These are phyloP conservation scores for Mollisiaceae sp. DNA, from an alignment of 2,329 filamentous ascomycete species.

Conservation along the genomic window DNA sequence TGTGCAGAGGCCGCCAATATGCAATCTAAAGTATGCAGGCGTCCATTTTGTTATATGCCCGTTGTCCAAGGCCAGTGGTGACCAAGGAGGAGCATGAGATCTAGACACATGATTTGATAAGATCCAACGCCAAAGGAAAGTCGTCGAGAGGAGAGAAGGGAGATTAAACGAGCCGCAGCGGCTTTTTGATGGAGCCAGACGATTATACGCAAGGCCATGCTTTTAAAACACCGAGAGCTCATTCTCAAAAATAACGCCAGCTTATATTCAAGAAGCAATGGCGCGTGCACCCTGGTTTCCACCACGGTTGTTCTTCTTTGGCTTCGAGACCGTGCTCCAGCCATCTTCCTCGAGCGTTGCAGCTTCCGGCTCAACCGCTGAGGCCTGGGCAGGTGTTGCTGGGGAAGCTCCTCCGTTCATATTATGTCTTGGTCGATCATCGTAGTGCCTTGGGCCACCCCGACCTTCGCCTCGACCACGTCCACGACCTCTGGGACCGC, in stretches of 20 bases:
- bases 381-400: slow-evolving; percentile 47
- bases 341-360: slow-evolving; percentile 62
- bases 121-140: slow-evolving; percentile 41
- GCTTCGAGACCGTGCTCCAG: slow-evolving; percentile 63
- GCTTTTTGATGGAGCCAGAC: slow-evolving; percentile 11
- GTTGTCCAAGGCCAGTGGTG: slow-evolving; percentile 27
- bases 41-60: slow-evolving; percentile 23
- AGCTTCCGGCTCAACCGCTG: slow-evolving; percentile 43
- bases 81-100: slow-evolving; percentile 34
- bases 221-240: not conserved
- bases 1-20: slow-evolving; percentile 38
- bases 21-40: slow-evolving; percentile 34
- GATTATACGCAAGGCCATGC: slow-evolving; percentile 15
- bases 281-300: slow-evolving; percentile 40
- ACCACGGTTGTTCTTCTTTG: slow-evolving; percentile 44
- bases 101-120: slow-evolving; percentile 38
- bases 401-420: slow-evolving; percentile 51
- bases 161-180: slow-evolving; percentile 18
- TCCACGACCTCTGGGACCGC: slow-evolving; percentile 48
- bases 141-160: slow-evolving; percentile 33
- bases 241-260: not conserved
- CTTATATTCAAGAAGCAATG: slow-evolving; percentile 40
- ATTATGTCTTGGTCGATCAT: slow-evolving; percentile 36
- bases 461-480: slow-evolving; percentile 46
- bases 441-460: slow-evolving; percentile 38